Percentiles rank a stretch among this genome's conserved stretches.
phyloP scores from a whole-genome alignment of 495 filamentous ascomycete genomes.

The Letharia columbiana region DNA sequence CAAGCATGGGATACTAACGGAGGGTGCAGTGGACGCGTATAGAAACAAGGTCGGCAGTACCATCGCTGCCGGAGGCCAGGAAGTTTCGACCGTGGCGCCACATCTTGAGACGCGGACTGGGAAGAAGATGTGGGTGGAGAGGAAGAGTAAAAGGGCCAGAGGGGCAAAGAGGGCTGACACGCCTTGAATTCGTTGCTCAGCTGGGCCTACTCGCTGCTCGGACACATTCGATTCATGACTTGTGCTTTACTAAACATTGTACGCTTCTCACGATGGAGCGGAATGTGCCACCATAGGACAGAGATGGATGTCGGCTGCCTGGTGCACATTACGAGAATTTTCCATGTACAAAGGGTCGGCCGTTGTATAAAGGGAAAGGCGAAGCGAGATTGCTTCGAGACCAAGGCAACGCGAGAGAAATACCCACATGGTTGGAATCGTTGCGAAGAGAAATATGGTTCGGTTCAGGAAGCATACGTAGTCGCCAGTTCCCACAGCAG shows the following conservation, averaged over 20 bases:
- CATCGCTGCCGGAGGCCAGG: constrained; percentile 65
- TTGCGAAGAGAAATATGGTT: not conserved
- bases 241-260: not conserved
- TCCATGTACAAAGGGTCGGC: not conserved
- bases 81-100: constrained; percentile 58
- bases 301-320: not conserved
- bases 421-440: too few relatives aligned
- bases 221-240: not conserved
- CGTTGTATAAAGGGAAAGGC: not conserved
- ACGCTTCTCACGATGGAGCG: not conserved
- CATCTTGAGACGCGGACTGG: constrained; percentile 87
- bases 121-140: constrained; percentile 74
- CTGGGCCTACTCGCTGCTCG: not conserved
- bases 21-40: constrained; percentile 79
- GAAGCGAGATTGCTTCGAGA: not conserved
- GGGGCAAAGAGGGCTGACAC: not conserved
- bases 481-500: not conserved
- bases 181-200: not conserved
- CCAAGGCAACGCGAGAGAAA: not conserved
- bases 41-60: constrained; percentile 82
- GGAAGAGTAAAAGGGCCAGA: constrained; percentile 27
- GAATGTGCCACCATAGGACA: not conserved
- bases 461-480: not conserved
- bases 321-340: not conserved
- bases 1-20: not conserved